phyloP scores from a whole-genome alignment of 148 eudicot species.

The Vaccinium corymbosum region DNA sequence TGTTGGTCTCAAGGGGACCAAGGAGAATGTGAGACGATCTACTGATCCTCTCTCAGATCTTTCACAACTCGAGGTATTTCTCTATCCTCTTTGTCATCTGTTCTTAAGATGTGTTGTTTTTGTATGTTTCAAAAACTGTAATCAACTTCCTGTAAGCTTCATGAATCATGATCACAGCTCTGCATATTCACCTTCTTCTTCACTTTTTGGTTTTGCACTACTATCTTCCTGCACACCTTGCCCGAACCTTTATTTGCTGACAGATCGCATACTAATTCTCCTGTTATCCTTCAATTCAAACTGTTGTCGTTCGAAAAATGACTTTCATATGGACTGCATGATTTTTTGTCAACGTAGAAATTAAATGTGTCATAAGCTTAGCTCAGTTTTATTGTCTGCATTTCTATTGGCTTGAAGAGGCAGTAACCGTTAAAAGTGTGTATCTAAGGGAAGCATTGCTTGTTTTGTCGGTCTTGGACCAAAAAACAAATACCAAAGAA shows the following conservation, averaged over 20 bases:
- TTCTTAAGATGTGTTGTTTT: neutral
- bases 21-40: slow-evolving; percentile 31
- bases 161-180: neutral
- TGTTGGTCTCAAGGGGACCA: slow-evolving; percentile 29
- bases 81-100: neutral
- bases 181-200: neutral
- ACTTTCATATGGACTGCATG: neutral
- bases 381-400: neutral
- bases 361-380: no score
- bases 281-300: no score
- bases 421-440: neutral
- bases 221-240: neutral
- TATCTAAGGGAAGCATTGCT: neutral
- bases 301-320: neutral
- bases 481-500: neutral
- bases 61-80: slow-evolving; percentile 79
- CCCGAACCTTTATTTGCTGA: neutral
- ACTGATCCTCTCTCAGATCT: slow-evolving; percentile 77
- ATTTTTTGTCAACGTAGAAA: neutral
- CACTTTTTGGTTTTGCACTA: neutral
- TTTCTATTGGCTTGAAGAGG: neutral
- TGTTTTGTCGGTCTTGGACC: neutral
- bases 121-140: neutral
- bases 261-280: neutral
- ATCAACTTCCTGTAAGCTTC: neutral